Evolutionary conservation across 768 basidiomycete species (phyloP), one percentile per base, ranked within the genome.

Genomic region (Chalciporus sphaerocephalus): DNA sequence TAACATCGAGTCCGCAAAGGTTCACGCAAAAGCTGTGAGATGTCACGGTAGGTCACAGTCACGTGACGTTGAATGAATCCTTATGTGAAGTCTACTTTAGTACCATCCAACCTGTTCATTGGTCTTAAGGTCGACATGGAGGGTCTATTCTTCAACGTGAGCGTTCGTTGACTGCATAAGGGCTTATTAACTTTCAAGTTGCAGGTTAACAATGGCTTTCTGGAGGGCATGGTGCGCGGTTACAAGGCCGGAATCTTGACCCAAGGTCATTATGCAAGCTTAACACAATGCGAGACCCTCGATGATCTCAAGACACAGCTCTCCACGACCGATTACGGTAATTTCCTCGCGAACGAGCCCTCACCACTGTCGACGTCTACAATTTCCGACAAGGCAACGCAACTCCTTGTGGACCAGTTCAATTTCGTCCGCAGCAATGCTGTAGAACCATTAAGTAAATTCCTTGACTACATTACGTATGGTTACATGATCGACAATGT

Each of bases 401-500:
- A 93, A 62, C 75, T 90, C 51, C 82, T 99, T 24, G 94, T 99
- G 22, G 88, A 96, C 66, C 96, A 98, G 66, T 98, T 99, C 79
- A 91, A 94, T 67, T 98, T 87, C 65, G 69, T 98, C 46, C 76
- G 91, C 46, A 86, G 74, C 57, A 97, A 98, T 68, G 85, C 96
- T 5, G 89, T 93, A 22, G 86, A 89, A 49, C 92, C 95, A 1
- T 67, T 99, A 45, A 79, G 81, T 62, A 95, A 85, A 58, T 98
- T 99, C 65, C 73, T 99, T 50, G 96, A 98, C 59, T 99, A 97
- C 66, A 90, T 99, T 70, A 98, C 94, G 88, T 96, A 96, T 65
- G 92, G 83, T 23, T 99, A 98, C 70, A 99, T 99, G 96, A 98
- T 99, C 62, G 96, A 99, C 80, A 99, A 99, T 65, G 89, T 99